Conservation (phyloP, 2,329 filamentous ascomycete genomes). For the Corinectria fuckeliana region DNA sequence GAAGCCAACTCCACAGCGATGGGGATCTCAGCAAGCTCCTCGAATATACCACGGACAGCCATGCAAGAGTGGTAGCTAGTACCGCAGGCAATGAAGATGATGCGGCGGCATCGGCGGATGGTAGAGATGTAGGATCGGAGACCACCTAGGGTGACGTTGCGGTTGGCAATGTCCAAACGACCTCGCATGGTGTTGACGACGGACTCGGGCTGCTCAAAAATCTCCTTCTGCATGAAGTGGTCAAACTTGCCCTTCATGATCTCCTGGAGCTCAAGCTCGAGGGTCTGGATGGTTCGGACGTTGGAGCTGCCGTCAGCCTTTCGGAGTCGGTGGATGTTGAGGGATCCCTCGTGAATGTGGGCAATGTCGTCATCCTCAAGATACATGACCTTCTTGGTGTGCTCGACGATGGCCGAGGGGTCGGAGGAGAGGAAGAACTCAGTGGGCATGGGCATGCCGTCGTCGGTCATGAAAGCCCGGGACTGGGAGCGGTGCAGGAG, state of each 20-base stretch:
- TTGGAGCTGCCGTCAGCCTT: constrained; percentile 98
- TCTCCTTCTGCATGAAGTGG: constrained; percentile 99
- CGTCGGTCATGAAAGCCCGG: constrained; percentile 97
- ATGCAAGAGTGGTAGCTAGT: constrained; percentile 99
- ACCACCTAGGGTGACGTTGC: constrained; percentile 93
- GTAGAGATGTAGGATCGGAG: constrained; percentile 95
- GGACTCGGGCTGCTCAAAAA: constrained; percentile 99
- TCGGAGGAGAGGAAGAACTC: constrained; percentile 99
- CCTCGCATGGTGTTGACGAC: constrained; percentile 99
- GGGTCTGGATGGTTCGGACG: constrained; percentile 96
- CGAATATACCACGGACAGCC: constrained; percentile 97
- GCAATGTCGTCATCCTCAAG: constrained; percentile 99
- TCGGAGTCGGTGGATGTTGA: constrained; percentile 98
- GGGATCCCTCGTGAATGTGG: constrained; percentile 97
- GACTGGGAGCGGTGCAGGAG: constrained; percentile 98
- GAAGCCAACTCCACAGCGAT: constrained; percentile 97
- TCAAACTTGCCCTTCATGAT: constrained; percentile 99
- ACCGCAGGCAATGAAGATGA: constrained; percentile 99
- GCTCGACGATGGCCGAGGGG: constrained; percentile 97
- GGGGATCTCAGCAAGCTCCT: constrained; percentile 97
- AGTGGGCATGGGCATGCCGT: constrained; percentile 95
- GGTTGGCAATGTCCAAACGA: constrained; percentile 91
- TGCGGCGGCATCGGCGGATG: constrained; percentile 93
- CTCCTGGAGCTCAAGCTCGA: constrained; percentile 98
- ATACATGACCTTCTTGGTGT: constrained; percentile 99